Conservation (phyloP, 1,284 basidiomycete species). For the Irpex sp. region DNA sequence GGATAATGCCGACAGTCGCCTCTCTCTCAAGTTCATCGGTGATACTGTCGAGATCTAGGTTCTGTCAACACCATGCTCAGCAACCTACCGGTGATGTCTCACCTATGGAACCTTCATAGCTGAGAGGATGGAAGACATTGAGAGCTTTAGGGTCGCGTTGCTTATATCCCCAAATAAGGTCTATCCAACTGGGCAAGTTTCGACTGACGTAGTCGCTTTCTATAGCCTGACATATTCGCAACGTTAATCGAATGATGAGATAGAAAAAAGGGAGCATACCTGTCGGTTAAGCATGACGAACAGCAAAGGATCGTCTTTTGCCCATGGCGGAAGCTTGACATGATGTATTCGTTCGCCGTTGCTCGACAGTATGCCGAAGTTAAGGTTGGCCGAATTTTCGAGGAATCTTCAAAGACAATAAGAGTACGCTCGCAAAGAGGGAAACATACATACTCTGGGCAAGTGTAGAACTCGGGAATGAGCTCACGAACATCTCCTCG, state of each 20-base stretch:
- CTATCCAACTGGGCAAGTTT: constrained; percentile 88
- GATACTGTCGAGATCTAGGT: constrained; percentile 78
- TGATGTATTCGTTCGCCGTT: constrained; percentile 83
- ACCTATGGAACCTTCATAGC: constrained; percentile 92
- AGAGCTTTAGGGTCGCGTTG: constrained; percentile 77
- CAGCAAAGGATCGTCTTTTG: constrained; percentile 78
- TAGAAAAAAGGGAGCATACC: constrained; percentile 32
- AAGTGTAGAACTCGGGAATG: constrained; percentile 90
- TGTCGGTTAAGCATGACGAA: constrained; percentile 84
- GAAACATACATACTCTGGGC: constrained; percentile 53
- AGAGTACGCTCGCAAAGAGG: not conserved
- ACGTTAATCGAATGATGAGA: not conserved
- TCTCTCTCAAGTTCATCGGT: constrained; percentile 85
- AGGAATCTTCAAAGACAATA: constrained; percentile 48
- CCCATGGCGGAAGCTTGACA: constrained; percentile 92
- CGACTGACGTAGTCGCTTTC: constrained; percentile 90
- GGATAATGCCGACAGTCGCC: constrained; percentile 92
- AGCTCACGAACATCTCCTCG: constrained; percentile 94
- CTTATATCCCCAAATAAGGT: constrained; percentile 86
- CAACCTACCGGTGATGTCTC: constrained; percentile 9
- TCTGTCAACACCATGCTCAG: not conserved
- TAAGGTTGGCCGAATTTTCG: constrained; percentile 69
- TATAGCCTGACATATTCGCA: constrained; percentile 56
- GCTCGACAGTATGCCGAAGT: constrained; percentile 84
- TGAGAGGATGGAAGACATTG: constrained; percentile 93